phyloP scores from a whole-genome alignment of 2,329 filamentous ascomycete genomes.

The Phialocephala sp. region DNA sequence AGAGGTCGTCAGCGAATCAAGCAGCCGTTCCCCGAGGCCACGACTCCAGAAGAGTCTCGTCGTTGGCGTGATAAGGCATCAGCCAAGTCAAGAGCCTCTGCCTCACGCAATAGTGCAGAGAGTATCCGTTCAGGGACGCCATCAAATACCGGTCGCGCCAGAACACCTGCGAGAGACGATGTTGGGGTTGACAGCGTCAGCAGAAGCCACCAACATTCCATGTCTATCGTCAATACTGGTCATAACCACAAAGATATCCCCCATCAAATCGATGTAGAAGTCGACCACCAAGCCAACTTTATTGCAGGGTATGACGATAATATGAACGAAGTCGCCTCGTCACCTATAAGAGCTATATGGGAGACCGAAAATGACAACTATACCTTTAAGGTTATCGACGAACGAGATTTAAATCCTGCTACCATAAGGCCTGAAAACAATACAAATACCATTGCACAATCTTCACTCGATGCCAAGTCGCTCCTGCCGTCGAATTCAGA shows the following conservation, averaged over 20 bases:
- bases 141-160: slow-evolving; percentile 5
- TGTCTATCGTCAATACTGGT: background rate
- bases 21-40: slow-evolving; percentile 18
- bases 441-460: background rate
- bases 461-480: background rate
- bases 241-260: background rate
- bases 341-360: background rate
- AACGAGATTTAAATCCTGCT: background rate
- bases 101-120: background rate
- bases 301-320: background rate
- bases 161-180: background rate
- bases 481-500: background rate
- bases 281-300: background rate
- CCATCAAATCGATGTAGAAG: background rate
- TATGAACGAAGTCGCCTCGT: background rate
- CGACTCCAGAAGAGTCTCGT: background rate
- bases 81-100: background rate
- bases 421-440: background rate
- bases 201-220: background rate
- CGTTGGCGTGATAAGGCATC: background rate
- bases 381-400: background rate
- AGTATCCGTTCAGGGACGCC: background rate
- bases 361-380: background rate
- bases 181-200: background rate
- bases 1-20: slow-evolving; percentile 20